A percentile compares a stretch with the other conserved stretches of the same genome.
phyloP scores from a whole-genome alignment of 2,329 filamentous ascomycete genomes.

The Keithomyces neogunnii region DNA sequence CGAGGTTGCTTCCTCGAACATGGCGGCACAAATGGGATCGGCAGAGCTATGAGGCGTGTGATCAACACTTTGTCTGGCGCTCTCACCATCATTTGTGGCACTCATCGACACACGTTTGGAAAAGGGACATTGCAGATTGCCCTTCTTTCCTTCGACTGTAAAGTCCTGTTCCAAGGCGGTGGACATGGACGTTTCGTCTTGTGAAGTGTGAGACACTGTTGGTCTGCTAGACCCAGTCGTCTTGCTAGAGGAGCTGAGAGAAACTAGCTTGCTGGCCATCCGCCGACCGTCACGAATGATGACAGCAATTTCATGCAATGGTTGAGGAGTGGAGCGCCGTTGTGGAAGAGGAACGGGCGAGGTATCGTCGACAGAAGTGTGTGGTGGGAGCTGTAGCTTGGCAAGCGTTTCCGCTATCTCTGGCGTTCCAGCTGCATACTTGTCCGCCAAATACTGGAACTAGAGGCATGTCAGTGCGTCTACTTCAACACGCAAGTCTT shows the following conservation, averaged over 20 bases:
- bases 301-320: slow-evolving; percentile 49
- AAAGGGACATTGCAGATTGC: slow-evolving; percentile 76
- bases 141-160: slow-evolving; percentile 74
- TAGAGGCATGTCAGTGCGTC: slow-evolving; percentile 21
- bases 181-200: slow-evolving; percentile 48
- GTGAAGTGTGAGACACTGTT: slow-evolving; percentile 34
- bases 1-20: slow-evolving; percentile 51
- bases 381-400: slow-evolving; percentile 57
- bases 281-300: slow-evolving; percentile 57
- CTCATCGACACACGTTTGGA: slow-evolving; percentile 34
- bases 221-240: slow-evolving; percentile 41
- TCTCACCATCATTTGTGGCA: slow-evolving; percentile 16
- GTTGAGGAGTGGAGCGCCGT: slow-evolving; percentile 33
- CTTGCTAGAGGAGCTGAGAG: slow-evolving; percentile 41
- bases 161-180: slow-evolving; percentile 80
- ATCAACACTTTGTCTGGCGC: slow-evolving; percentile 19
- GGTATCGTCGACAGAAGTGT: slow-evolving; percentile 38
- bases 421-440: slow-evolving; percentile 56
- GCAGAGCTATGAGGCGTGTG: slow-evolving; percentile 38
- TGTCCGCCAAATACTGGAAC: slow-evolving; percentile 59
- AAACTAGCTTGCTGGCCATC: slow-evolving; percentile 44
- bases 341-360: slow-evolving; percentile 46
- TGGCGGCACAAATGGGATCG: slow-evolving; percentile 57
- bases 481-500: too few species aligned
- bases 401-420: slow-evolving; percentile 60